Conservation (phyloP, 768 basidiomycete species). For the Suillus fuscotomentosus region DNA sequence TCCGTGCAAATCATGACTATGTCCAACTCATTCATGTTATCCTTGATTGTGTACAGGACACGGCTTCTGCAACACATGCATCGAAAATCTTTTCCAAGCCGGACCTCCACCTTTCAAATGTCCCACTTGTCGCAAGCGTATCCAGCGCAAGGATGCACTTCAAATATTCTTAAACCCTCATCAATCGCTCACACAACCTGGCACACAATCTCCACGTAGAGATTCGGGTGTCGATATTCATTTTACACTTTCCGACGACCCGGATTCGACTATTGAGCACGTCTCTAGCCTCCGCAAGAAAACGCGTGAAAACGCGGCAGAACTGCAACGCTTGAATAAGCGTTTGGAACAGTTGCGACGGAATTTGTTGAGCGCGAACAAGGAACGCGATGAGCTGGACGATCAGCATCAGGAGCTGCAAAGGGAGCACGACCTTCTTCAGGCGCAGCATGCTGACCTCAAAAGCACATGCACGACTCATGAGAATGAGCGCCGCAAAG, state of each 20-base stretch:
- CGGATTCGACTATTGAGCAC: background rate
- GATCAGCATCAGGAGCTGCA: constrained; percentile 11
- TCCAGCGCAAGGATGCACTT: constrained; percentile 26
- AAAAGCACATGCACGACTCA: background rate
- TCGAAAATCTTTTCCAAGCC: constrained; percentile 19
- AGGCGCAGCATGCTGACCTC: constrained; percentile 12
- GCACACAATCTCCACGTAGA: background rate
- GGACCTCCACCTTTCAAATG: constrained; percentile 14
- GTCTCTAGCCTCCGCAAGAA: constrained; percentile 7
- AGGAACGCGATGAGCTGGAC: background rate
- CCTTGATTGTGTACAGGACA: constrained; percentile 23
- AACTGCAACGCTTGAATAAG: background rate
- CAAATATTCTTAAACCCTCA: constrained; percentile 25
- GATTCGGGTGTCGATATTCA: constrained; percentile 4
- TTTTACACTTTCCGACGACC: constrained; percentile 1
- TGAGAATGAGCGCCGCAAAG: background rate
- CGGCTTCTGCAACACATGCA: constrained; percentile 30
- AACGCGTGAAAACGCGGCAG: background rate
- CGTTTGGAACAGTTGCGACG: background rate
- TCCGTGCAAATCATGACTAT: background rate
- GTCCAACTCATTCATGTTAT: constrained; percentile 13
- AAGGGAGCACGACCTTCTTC: constrained; percentile 14
- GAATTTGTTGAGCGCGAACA: background rate
- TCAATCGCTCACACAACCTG: constrained; percentile 10
- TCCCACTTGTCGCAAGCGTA: constrained; percentile 29